These are phyloP conservation scores for Drosera spatulata DNA, from an alignment of 179 eudicot genomes.

Conservation along the genomic window DNA sequence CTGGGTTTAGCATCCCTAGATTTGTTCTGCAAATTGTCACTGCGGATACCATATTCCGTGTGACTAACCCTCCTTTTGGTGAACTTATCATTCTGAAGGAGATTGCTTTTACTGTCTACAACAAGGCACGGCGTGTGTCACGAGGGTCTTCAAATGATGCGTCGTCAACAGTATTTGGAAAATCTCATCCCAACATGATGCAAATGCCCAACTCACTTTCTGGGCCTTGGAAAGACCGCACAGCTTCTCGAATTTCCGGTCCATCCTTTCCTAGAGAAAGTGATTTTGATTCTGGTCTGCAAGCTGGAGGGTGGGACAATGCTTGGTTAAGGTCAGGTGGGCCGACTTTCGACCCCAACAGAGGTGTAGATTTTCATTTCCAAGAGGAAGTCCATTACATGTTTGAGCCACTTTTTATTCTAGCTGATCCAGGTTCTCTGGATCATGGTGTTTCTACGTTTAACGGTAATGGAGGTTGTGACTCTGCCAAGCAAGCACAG, in stretches of 20 bases:
- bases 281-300: conserved; percentile 67
- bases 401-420: conserved; percentile 95
- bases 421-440: conserved; percentile 89
- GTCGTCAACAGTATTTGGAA: conserved; percentile 38
- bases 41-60: conserved; percentile 83
- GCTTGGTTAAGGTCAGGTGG: conserved; percentile 79
- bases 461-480: conserved; percentile 27
- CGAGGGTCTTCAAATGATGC: conserved; percentile 50
- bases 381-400: conserved; percentile 67
- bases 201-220: conserved; percentile 64
- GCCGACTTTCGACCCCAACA: conserved; percentile 48
- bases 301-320: conserved; percentile 76
- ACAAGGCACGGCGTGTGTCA: conserved; percentile 80
- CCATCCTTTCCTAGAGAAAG: conserved; percentile 57
- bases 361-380: conserved; percentile 40
- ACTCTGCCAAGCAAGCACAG: conserved; percentile 40
- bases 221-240: conserved; percentile 93
- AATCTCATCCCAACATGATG: conserved; percentile 55
- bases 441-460: conserved; percentile 58
- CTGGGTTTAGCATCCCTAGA: conserved; percentile 89
- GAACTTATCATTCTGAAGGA: conserved; percentile 82
- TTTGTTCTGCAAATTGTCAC: conserved; percentile 84
- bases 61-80: conserved; percentile 63
- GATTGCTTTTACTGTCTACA: conserved; percentile 93
- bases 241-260: conserved; percentile 59